Evolutionary conservation across 1,284 basidiomycete genomes (phyloP), one percentile per base, ranked within the genome.

Genomic region (Fomitopsis schrenkii): DNA sequence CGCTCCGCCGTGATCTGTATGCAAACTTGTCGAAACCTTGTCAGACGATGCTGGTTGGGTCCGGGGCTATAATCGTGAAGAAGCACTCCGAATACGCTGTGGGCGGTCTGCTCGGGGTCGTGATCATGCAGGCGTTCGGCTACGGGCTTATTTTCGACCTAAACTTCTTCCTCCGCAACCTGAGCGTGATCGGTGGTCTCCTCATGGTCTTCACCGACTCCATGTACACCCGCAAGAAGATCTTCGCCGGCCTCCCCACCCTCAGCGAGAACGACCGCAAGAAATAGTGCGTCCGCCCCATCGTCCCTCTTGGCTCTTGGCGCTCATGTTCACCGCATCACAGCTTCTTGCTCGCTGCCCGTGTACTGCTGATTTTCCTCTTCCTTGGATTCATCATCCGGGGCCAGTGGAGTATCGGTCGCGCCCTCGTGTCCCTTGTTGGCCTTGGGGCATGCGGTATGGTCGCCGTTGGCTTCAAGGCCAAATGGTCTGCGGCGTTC

Each of bases 391-490:
- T 99, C 81, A 90, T 98, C 68, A 81, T 99, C 72, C 95, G 97
- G 74, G 96, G 96, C 59, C 79, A 86, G 74, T 98, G 96, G 95
- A 90, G 85, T 66, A 79, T 97, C 66, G 84, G 83, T 26, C 92
- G 96, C 64, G 83, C 95, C 9, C 79, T 97, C 62, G 91, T 97
- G 59, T 95, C 94, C 38, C 80, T 97, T 65, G 74, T 97, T 65
- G 94, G 94, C 60, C 83, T 97, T 53, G 90, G 84, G n/a, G 96
- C 97, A 1, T 98, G 97, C 74, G 77, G 88, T 71, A 98, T 98
- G 94, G 96, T 99, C 59, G 97, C 96, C 10, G 85, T 99, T 64
- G 97, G 97, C 55, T 99, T 98, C 87, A 99, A 99, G 81, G 97
- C 97, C 70, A 97, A 98, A 76, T 98, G 95, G 94, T 95, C 93